Evolutionary conservation across 768 basidiomycete genomes (phyloP).

Genomic region (Pleurotus platypus): DNA sequence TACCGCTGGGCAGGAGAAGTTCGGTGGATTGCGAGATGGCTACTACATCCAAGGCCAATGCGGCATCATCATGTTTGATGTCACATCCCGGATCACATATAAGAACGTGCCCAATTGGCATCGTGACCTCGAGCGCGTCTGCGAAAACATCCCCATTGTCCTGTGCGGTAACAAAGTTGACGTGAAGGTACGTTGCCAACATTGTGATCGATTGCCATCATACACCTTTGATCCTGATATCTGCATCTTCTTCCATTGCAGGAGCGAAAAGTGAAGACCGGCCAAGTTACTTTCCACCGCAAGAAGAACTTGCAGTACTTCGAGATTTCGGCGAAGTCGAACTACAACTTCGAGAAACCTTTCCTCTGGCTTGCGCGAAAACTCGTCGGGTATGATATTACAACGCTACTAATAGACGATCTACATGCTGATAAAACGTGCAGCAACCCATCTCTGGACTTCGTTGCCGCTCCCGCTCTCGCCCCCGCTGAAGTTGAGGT

Average conservation of each 20-base stretch:
- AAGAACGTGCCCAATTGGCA: constrained; percentile 99
- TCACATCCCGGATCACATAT: constrained; percentile 99
- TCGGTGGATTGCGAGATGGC: constrained; percentile 96
- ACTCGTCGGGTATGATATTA: constrained; percentile 78
- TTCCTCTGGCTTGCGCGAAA: constrained; percentile 99
- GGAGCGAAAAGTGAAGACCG: constrained; percentile 99
- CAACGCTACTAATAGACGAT: too few species aligned
- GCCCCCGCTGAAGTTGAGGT: constrained; percentile 90
- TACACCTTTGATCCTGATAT: constrained; percentile 3
- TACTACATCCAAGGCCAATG: constrained; percentile 98
- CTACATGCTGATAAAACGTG: constrained; percentile 1
- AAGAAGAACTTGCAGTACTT: constrained; percentile 99
- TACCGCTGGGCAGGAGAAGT: constrained; percentile 99
- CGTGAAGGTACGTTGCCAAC: constrained; percentile 74
- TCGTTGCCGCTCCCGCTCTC: constrained; percentile 95
- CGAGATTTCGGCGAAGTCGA: constrained; percentile 99
- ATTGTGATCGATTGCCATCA: constrained; percentile 7
- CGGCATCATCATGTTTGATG: constrained; percentile 99
- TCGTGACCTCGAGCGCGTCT: constrained; percentile 98
- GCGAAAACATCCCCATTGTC: constrained; percentile 99
- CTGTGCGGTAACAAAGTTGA: constrained; percentile 99
- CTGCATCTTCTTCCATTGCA: constrained; percentile 26
- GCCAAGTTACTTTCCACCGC: constrained; percentile 97
- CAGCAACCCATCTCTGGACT: constrained; percentile 86
- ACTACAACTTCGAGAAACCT: constrained; percentile 99